These are phyloP conservation scores for Mycena pura DNA, from an alignment of 768 basidiomycete genomes.

Conservation along the genomic window DNA sequence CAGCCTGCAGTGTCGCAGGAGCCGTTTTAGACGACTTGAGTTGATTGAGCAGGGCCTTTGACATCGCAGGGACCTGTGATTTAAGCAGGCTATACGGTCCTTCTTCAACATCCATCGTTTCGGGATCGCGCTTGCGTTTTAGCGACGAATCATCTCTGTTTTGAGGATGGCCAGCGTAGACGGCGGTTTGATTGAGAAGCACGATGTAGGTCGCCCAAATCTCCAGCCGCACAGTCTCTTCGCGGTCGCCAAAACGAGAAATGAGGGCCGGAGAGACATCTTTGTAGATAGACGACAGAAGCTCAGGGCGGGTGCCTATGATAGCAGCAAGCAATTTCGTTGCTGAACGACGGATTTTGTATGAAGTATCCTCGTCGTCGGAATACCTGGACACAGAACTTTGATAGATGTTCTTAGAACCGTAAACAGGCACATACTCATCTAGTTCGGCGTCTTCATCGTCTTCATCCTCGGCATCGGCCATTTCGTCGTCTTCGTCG, in stretches of 20 bases:
- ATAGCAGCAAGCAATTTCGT: conserved; percentile 88
- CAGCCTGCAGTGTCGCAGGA: conserved; percentile 81
- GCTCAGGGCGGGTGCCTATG: conserved; percentile 89
- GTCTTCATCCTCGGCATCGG: conserved; percentile 77
- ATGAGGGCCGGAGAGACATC: conserved; percentile 89
- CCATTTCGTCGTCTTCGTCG: conserved; percentile 62
- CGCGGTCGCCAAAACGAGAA: conserved; percentile 91
- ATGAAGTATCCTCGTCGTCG: conserved; percentile 97
- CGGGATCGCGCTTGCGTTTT: conserved; percentile 81
- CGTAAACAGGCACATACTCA: conserved; percentile 56
- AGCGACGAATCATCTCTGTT: conserved; percentile 55
- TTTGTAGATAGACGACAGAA: conserved; percentile 79
- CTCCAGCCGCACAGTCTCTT: conserved; percentile 93
- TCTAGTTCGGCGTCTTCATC: conserved; percentile 84
- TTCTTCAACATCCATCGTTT: conserved; percentile 77
- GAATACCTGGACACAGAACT: conserved; percentile 69
- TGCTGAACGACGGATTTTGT: conserved; percentile 94
- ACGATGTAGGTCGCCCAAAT: conserved; percentile 87
- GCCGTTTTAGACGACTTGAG: conserved; percentile 82
- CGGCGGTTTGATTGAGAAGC: conserved; percentile 82
- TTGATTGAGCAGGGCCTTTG: conserved; percentile 86
- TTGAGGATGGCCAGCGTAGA: conserved; percentile 74
- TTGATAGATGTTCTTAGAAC: not conserved
- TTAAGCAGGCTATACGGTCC: conserved; percentile 76
- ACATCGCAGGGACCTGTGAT: conserved; percentile 76